Evolutionary conservation across 345 rosid genomes (phyloP), one percentile per base, ranked within the genome.

Genomic region (Gossypium longicalyx): DNA sequence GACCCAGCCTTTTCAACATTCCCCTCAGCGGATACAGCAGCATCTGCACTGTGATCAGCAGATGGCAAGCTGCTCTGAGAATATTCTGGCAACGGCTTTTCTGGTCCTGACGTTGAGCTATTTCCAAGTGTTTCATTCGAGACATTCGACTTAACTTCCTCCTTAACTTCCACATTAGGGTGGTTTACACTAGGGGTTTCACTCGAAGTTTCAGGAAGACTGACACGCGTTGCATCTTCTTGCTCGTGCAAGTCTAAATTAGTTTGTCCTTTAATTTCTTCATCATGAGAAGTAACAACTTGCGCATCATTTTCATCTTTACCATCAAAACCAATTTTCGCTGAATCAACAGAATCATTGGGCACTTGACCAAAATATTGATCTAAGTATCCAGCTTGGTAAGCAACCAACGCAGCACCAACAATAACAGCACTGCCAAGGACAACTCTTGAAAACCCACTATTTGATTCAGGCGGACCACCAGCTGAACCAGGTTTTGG

Each of bases 351-450:
- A 76, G 82, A 29, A 54, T 74, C 75, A 17, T 79, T 77, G 66
- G 64, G 74, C 70, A 82, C 79, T 68, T 83, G 80, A 43, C 77
- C 80, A 10, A 89, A 63, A 74, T 82, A 82, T 23, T 83, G 70
- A 74, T 91, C 98, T 73, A 90, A 74, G 70, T 85, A 86, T 20
- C 97, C 97, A 57, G 62, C 74, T 75, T 74, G 89, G 79, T 90
- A 90, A 0, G 90, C 94, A 16, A 82, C 71, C 64, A 86, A 45
- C 47, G 77, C 76, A 60, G 89, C 90, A 80, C 88, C 84, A 45
- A 76, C 85, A 29, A 85, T 78, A 3, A 84, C 78, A 49, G 80
- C 78, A 43, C 89, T 84, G 78, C 93, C 98, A 22, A 87, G 9
- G 60, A 86, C 51, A 72, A 85, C 54, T 66, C 79, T 83, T 0